phyloP scores from a whole-genome alignment of 2,329 filamentous ascomycete species.

The Orbilia brochopaga region DNA sequence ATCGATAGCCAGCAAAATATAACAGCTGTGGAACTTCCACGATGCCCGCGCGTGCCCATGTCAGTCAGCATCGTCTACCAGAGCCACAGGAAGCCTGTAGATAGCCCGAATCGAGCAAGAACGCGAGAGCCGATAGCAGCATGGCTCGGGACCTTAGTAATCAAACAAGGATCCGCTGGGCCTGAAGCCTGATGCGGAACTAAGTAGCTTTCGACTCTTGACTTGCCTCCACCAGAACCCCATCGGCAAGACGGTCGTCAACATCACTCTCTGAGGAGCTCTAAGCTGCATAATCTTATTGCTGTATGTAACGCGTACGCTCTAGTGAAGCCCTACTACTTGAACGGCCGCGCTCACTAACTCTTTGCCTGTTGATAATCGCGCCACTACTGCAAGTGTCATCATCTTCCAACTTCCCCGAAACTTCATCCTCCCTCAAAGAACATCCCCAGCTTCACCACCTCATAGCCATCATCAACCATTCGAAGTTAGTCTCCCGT shows the following conservation, averaged over 20 bases:
- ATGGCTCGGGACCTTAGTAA: slow-evolving; percentile 2
- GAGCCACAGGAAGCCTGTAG: background rate
- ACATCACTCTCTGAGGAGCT: background rate
- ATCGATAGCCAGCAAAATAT: slow-evolving; percentile 31
- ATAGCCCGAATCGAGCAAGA: background rate
- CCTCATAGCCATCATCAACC: background rate
- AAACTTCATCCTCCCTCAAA: background rate
- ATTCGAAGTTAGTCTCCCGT: slow-evolving; percentile 6
- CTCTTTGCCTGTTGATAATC: no score
- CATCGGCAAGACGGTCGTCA: slow-evolving; percentile 3
- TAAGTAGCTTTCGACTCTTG: slow-evolving; percentile 7
- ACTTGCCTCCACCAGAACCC: background rate
- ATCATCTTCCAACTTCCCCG: no score
- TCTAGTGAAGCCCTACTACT: background rate
- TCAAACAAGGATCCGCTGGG: slow-evolving; percentile 2
- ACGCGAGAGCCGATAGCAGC: background rate
- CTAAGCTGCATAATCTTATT: background rate
- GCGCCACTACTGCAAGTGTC: no score
- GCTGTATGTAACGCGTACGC: background rate
- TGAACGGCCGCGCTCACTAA: background rate
- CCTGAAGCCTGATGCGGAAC: background rate
- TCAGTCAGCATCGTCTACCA: background rate
- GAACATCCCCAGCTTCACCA: background rate
- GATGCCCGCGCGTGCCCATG: background rate
- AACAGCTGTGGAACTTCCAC: background rate